Conservation (phyloP, 2,329 filamentous ascomycete genomes). For the Beauveria pseudobassiana region DNA sequence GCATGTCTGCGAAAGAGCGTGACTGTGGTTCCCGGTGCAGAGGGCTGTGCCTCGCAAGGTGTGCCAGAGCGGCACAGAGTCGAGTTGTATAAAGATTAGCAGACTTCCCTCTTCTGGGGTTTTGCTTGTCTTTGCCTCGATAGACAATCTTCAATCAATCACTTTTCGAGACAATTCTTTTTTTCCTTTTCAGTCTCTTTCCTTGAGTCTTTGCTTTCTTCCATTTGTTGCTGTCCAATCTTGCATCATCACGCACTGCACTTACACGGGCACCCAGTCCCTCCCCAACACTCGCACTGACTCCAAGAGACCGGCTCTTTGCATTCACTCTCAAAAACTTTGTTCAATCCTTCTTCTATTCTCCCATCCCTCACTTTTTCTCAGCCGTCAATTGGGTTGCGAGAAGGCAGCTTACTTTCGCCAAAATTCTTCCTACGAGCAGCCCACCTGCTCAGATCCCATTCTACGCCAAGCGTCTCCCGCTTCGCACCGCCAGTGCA, state of each 20-base stretch:
- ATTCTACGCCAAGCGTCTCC: conserved; percentile 34
- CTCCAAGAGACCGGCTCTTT: background rate
- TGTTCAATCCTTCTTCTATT: background rate
- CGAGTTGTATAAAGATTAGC: conserved; percentile 1
- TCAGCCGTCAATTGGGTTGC: background rate
- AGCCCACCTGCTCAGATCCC: conserved; percentile 26
- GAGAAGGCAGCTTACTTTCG: conserved; percentile 5
- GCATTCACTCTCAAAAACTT: background rate
- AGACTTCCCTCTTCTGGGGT: background rate
- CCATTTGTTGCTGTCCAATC: conserved; percentile 13
- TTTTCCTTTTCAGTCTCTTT: conserved; percentile 21
- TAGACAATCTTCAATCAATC: background rate
- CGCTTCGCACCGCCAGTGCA: conserved; percentile 33
- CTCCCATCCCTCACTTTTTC: background rate
- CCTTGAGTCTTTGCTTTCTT: conserved; percentile 19
- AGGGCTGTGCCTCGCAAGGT: background rate
- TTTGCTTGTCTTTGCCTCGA: background rate
- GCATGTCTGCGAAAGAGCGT: background rate
- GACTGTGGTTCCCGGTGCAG: background rate
- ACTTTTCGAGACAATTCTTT: conserved; percentile 12
- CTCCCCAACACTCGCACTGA: background rate
- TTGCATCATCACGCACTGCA: background rate
- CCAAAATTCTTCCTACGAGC: conserved; percentile 27
- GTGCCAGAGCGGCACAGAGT: background rate
- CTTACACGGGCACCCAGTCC: background rate